Base-by-base conservation (phyloP, 768 basidiomycete species). In the Collybiopsis luxurians region DNA sequence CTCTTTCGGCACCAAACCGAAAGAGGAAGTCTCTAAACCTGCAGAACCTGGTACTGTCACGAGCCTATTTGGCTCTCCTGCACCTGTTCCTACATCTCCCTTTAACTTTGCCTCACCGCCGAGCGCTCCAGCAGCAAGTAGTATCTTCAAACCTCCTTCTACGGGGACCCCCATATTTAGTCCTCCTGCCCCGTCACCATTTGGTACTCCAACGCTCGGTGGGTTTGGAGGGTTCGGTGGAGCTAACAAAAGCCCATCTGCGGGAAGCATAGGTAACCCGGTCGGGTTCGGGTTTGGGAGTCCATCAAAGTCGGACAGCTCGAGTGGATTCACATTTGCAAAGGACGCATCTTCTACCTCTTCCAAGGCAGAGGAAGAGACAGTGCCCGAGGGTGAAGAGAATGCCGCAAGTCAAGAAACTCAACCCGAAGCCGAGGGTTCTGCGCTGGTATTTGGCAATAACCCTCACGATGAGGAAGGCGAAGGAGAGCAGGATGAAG, bases 401-500 rank as follows among this genome's bases (percentile, higher is more conserved):
- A 59, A 55, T 54, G 66, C 66, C 64, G 51, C 66, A 48, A 53
- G 60, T 58, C 60, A 67, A 42, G 59, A 59, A 57, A 56, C 64
- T 57, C 60, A 64, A 49, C 55, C 55, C 24, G 53, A 59, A 15
- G 56, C 51, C 13, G 62, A 52, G 4, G 53, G 13, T 31, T 50
- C 42, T 39, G 21, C 21, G 12, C 27, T 44, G 40, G n/a, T 65
- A 27, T 64, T 65, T 31, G 56, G 61, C 11, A 67, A 56, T n/a
- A 69, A 71, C 54, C 71, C 71, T n/a, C 83, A 87, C 59, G 89
- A 89, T 60, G 75, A 75, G 53, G 89, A 89, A 58, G 90, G 91
- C 11, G 86, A 86, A 63, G 91, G 91, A 27, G 91, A 93, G 71
- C 88, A 93, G 66, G 79, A 86, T 39, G 91, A 93, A 64, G 84